phyloP scores from a whole-genome alignment of 495 filamentous ascomycete species.

The Hypoxylon rickii region DNA sequence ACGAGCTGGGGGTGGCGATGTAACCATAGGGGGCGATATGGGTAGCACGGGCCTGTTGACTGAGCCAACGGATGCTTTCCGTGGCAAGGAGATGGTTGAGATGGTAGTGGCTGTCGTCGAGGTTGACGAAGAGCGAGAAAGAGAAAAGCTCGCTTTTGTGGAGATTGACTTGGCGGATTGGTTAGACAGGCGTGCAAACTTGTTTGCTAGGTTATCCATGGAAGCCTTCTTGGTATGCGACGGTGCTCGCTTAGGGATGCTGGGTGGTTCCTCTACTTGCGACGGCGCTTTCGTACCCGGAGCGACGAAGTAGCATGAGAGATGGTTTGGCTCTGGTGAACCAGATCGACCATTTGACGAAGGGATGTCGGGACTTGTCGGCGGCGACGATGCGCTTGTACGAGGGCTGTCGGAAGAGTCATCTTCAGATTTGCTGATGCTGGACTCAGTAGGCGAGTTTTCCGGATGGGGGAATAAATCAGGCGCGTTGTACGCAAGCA shows the following conservation, averaged over 20 bases:
- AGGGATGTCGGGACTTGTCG: constrained; percentile 75
- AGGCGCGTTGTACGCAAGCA: constrained; percentile 92
- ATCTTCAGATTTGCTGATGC: constrained; percentile 56
- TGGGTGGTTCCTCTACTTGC: constrained; percentile 57
- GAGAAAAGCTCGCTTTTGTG: constrained; percentile 50
- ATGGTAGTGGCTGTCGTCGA: constrained; percentile 52
- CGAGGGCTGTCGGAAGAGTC: constrained; percentile 64
- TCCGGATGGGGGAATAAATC: constrained; percentile 63
- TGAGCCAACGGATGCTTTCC: constrained; percentile 40
- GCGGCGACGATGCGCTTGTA: constrained; percentile 62
- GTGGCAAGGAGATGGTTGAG: constrained; percentile 40
- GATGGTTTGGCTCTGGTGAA: constrained; percentile 72
- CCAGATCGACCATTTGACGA: constrained; percentile 62
- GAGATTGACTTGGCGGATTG: constrained; percentile 48
- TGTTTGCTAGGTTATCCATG: constrained; percentile 60
- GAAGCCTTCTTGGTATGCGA: constrained; percentile 80
- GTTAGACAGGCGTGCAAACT: constrained; percentile 60
- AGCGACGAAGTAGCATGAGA: constrained; percentile 76
- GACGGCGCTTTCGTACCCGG: constrained; percentile 48
- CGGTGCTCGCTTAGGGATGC: constrained; percentile 73
- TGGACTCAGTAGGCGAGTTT: constrained; percentile 60
- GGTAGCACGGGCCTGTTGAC: no score
- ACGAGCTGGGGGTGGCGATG: constrained; percentile 40
- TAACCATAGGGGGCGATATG: no score
- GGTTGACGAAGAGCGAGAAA: constrained; percentile 53